These are phyloP conservation scores for Plantago elongata DNA, from an alignment of 257 asterid species.

Conservation along the genomic window DNA sequence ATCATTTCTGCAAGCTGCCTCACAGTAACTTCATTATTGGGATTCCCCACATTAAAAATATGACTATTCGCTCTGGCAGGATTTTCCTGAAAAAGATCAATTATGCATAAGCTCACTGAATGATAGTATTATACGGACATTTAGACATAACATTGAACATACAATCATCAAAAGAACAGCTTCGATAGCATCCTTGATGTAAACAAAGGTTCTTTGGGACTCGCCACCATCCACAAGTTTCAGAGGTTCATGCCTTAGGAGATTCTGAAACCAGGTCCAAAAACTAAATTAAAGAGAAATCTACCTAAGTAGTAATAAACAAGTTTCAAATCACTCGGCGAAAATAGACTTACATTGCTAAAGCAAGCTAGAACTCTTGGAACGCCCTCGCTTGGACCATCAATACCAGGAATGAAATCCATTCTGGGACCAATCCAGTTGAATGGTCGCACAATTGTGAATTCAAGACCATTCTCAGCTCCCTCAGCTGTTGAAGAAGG, in stretches of 20 bases:
- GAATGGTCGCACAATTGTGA: conserved; percentile 68
- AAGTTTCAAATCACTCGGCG: conserved; percentile 8
- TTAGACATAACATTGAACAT: conserved; percentile 18
- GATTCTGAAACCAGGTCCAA: conserved; percentile 37
- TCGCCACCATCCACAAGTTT: conserved; percentile 72
- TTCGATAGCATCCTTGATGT: conserved; percentile 72
- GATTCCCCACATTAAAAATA: conserved; percentile 69
- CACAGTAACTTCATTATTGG: conserved; percentile 70
- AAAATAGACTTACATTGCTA: conserved; percentile 54
- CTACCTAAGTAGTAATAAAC: conserved; percentile 8
- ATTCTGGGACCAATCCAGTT: conserved; percentile 83
- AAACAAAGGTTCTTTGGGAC: conserved; percentile 67
- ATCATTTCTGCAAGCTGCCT: conserved; percentile 76
- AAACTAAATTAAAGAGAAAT: conserved; percentile 17
- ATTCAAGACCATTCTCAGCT: conserved; percentile 72
- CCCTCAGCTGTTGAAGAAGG: conserved; percentile 58
- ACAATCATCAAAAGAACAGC: conserved; percentile 74
- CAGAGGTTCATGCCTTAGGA: conserved; percentile 58
- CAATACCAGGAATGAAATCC: conserved; percentile 78
- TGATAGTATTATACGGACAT: not conserved
- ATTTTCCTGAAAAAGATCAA: conserved; percentile 45
- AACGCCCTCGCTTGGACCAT: conserved; percentile 77
- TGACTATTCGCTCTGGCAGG: conserved; percentile 78
- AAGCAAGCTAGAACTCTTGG: conserved; percentile 78
- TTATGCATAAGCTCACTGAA: not conserved